Base-by-base conservation (phyloP, 345 rosid species). In the Citrus sp. region DNA sequence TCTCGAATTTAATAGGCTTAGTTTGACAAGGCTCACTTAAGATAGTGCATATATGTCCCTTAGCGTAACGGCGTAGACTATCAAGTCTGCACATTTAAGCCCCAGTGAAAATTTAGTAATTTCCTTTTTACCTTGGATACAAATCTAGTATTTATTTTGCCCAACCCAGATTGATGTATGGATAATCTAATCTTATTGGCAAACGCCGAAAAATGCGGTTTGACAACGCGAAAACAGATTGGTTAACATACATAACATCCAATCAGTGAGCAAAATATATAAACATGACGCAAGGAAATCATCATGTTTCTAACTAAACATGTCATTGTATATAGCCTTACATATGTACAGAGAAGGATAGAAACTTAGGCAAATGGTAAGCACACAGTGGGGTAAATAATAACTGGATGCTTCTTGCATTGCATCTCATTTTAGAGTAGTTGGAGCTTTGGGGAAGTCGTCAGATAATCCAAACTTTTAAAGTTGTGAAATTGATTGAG, bases 361-460 rank as follows among this genome's bases (percentile, higher is more conserved):
- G 58, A 49, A n/a, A 25, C 42, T 34, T 75, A 65, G 70, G 78
- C 71, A 51, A 24, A 21, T 65, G 70, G 60, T 54, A 22, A 65
- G 72, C 46, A 49, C 55, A 28, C 22, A 74, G 16, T 40, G 69
- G 56, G 69, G 38, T 74, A 42, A 49, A 55, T 34, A 24, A 34
- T 71, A 24, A 51, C 18, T n/a, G 49, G 60, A 30, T 32, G 25
- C 61, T 30, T 64, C 49, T 60, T 24, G 7, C 19, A 19, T 25
- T 46, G 62, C 59, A n/a, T 32, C 62, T 65, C 63, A 22, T 63
- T 75, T 63, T 49, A 49, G 72, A 49, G 13, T 75, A 46, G 71
- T 75, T 30, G 49, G 62, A 75, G 49, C 78, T 30, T 63, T 30
- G 63, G 72, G 7, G 72, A 66, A 22, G 71, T 66, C 63, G 8